A percentile compares a stretch with the other conserved stretches of the same genome.
Conservation (phyloP, 345 rosid species). For the Gossypium rotundifolium region DNA sequence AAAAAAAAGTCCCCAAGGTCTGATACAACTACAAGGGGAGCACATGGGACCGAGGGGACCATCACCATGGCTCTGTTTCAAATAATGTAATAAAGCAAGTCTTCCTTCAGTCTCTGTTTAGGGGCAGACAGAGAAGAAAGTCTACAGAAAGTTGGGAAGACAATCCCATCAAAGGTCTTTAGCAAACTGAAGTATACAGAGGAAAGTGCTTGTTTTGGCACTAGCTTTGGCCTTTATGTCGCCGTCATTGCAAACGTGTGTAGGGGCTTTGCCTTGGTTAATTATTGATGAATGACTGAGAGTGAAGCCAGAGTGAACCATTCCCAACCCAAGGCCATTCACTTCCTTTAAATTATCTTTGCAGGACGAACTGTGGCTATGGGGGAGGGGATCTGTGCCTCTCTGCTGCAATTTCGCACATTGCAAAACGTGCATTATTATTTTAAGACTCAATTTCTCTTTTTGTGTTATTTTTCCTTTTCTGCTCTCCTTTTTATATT, state of each 20-base stretch:
- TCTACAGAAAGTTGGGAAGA: constrained; percentile 1
- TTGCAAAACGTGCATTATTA: not conserved
- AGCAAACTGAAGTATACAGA: not conserved
- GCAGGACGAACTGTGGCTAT: not conserved
- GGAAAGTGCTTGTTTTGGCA: not conserved
- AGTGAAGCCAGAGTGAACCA: not conserved
- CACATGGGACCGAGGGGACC: constrained; percentile 10
- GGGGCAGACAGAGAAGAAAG: constrained; percentile 2
- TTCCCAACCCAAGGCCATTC: not conserved
- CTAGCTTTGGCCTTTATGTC: not conserved
- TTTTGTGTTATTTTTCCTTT: not conserved
- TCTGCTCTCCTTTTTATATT: not conserved
- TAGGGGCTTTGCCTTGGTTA: not conserved
- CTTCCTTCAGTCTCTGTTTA: not conserved
- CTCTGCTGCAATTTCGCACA: not conserved
- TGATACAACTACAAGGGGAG: not conserved
- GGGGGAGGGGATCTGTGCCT: not conserved
- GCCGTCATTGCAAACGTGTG: constrained; percentile 6
- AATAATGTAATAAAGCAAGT: not conserved
- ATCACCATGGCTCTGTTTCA: not conserved
- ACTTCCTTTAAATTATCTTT: not conserved
- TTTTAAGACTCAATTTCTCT: not conserved
- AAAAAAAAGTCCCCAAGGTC: not conserved
- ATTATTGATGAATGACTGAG: not conserved
- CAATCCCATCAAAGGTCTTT: constrained; percentile 8